Conservation (phyloP, 2,329 filamentous ascomycete species). For the Decorospora gaudefroyi region DNA sequence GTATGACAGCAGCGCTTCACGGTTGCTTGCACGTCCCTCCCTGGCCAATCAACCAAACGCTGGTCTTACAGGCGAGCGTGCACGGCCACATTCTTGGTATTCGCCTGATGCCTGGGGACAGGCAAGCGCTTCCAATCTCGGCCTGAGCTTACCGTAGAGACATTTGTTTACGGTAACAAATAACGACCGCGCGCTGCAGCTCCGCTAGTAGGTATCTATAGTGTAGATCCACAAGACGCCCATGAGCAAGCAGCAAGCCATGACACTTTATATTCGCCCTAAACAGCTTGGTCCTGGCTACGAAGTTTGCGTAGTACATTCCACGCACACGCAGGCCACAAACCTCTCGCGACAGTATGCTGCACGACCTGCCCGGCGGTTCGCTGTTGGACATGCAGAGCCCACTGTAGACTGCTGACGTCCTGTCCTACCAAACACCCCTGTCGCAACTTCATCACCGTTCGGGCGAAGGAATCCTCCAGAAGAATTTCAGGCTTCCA, state of each 20-base stretch:
- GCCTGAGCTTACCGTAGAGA: conserved; percentile 21
- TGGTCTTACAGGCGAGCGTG: conserved; percentile 18
- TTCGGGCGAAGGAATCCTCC: conserved; percentile 25
- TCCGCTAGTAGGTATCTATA: conserved; percentile 30
- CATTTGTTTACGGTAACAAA: conserved; percentile 31
- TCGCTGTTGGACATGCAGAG: too few relatives aligned
- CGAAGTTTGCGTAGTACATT: not conserved
- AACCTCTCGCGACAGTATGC: too few relatives aligned
- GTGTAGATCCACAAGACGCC: conserved; percentile 26
- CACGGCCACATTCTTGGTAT: conserved; percentile 36
- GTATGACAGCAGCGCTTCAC: conserved; percentile 21
- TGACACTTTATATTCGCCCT: too few relatives aligned
- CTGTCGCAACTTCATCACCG: conserved; percentile 24
- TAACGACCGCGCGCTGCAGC: conserved; percentile 24
- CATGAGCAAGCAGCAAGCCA: too few relatives aligned
- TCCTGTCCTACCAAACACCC: conserved; percentile 27
- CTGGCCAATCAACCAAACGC: conserved; percentile 20
- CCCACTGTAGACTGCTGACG: conserved; percentile 21
- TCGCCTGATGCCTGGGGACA: conserved; percentile 39
- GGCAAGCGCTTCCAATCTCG: conserved; percentile 25
- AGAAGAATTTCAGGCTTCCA: conserved; percentile 37
- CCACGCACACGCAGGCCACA: too few relatives aligned
- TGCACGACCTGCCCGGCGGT: too few relatives aligned
- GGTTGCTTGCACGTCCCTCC: conserved; percentile 6
- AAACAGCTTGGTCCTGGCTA: not conserved